These are phyloP conservation scores for Panicum hallii DNA, from an alignment of 202 grass and related monocot genomes.

Conservation along the genomic window DNA sequence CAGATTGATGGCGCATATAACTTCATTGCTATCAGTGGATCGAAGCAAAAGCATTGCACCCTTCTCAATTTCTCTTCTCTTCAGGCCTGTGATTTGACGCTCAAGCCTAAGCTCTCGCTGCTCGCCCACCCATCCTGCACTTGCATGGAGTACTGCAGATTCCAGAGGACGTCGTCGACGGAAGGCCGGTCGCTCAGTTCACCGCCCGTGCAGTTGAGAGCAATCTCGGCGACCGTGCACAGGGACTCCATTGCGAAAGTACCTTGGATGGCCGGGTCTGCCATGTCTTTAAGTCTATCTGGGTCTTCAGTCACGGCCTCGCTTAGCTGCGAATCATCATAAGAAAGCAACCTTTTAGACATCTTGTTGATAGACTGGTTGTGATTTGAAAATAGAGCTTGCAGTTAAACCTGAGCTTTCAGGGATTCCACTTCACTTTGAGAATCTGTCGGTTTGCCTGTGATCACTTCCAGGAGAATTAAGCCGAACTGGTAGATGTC, in stretches of 20 bases:
- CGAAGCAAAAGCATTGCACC: neutral
- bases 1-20: neutral
- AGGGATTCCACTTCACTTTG: conserved; percentile 58
- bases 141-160: conserved; percentile 91
- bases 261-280: conserved; percentile 59
- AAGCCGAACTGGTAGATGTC: conserved; percentile 84
- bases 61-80: neutral
- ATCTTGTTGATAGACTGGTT: neutral
- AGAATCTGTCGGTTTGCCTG: conserved; percentile 72
- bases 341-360: neutral
- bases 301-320: conserved; percentile 59
- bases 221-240: conserved; percentile 63
- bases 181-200: conserved; percentile 62
- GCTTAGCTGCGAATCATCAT: conserved; percentile 50
- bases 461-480: conserved; percentile 91
- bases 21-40: neutral
- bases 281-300: conserved; percentile 59
- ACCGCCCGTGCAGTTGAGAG: conserved; percentile 67
- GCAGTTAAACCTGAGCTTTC: conserved; percentile 62
- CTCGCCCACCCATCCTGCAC: conserved; percentile 95
- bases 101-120: conserved; percentile 74
- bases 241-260: conserved; percentile 85
- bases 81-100: conserved; percentile 42
- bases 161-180: conserved; percentile 90
- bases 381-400: conserved; percentile 17